phyloP scores from a whole-genome alignment of 177 flowering plant species.

The Vitis hybrid region DNA sequence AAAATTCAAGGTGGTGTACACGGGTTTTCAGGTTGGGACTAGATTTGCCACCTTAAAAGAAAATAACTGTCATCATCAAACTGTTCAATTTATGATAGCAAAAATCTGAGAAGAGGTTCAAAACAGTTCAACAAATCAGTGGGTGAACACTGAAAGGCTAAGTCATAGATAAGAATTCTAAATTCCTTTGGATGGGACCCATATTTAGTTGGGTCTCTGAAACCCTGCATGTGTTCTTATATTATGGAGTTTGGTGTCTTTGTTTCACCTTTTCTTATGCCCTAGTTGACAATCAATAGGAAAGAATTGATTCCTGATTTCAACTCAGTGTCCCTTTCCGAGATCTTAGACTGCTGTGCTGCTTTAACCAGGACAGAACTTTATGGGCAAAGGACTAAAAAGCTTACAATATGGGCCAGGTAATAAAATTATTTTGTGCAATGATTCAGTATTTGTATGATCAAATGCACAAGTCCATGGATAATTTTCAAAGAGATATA shows the following conservation, averaged over 20 bases:
- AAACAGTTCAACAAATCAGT: background rate
- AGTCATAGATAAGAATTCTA: background rate
- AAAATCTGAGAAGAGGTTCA: slow-evolving; percentile 7
- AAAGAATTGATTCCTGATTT: slow-evolving; percentile 22
- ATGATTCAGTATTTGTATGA: background rate
- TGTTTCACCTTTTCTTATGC: slow-evolving; percentile 7
- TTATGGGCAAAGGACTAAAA: slow-evolving; percentile 4
- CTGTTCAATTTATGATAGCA: background rate
- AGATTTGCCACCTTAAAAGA: too few species aligned
- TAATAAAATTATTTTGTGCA: background rate
- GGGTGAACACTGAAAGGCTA: background rate
- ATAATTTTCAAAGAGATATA: too few species aligned
- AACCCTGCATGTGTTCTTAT: background rate
- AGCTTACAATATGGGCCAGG: background rate
- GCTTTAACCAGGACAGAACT: slow-evolving; percentile 6
- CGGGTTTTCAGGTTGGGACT: too few species aligned
- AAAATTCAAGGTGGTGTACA: too few species aligned
- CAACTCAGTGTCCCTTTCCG: slow-evolving; percentile 15
- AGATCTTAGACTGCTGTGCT: slow-evolving; percentile 16
- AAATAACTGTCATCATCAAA: background rate
- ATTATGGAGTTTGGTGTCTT: background rate
- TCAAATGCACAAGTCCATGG: too few species aligned
- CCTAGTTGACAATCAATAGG: slow-evolving; percentile 6
- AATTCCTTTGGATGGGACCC: background rate
- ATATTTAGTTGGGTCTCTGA: background rate